Percentiles rank a stretch among this genome's conserved stretches.
Conservation (phyloP, 2,329 filamentous ascomycete species). For the Colletotrichum tropicale region DNA sequence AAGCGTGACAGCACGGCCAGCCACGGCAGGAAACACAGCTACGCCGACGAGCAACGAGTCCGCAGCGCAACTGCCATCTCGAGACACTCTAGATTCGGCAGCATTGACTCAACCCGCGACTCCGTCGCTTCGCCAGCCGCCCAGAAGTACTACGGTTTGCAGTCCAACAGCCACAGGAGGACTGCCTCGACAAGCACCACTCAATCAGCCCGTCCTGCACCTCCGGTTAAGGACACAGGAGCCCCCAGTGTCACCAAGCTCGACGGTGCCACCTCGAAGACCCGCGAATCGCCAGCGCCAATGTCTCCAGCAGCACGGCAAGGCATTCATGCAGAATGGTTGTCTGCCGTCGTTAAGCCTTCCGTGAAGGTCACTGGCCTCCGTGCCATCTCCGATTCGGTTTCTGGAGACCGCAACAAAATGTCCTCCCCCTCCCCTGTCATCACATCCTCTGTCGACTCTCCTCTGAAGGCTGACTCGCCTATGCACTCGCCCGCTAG, state of each 20-base stretch:
- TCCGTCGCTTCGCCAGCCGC: slow-evolving; percentile 63
- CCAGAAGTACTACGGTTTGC: slow-evolving; percentile 72
- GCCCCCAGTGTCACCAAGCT: slow-evolving; percentile 66
- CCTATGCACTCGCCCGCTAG: slow-evolving; percentile 69
- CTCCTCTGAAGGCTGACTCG: slow-evolving; percentile 53
- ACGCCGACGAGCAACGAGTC: slow-evolving; percentile 74
- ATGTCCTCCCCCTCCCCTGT: slow-evolving; percentile 27
- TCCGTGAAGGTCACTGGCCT: slow-evolving; percentile 65
- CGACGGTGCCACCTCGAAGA: slow-evolving; percentile 43
- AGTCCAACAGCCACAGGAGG: slow-evolving; percentile 56
- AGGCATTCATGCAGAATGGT: slow-evolving; percentile 59
- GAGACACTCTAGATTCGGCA: slow-evolving; percentile 79
- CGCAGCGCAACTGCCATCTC: slow-evolving; percentile 70
- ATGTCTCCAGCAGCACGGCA: slow-evolving; percentile 45
- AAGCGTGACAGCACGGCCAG: slow-evolving; percentile 68
- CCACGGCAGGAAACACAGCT: slow-evolving; percentile 76
- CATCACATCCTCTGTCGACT: slow-evolving; percentile 50
- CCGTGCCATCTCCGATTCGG: slow-evolving; percentile 83
- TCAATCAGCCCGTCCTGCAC: slow-evolving; percentile 55
- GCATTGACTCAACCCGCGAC: slow-evolving; percentile 76
- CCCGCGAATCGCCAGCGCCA: slow-evolving; percentile 43
- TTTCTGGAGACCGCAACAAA: slow-evolving; percentile 60
- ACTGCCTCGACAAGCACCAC: slow-evolving; percentile 65
- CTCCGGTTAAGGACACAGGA: slow-evolving; percentile 57
- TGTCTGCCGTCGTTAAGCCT: slow-evolving; percentile 55